Evolutionary conservation across 2,329 filamentous ascomycete species (phyloP).

Genomic region (Diaporthe citri): DNA sequence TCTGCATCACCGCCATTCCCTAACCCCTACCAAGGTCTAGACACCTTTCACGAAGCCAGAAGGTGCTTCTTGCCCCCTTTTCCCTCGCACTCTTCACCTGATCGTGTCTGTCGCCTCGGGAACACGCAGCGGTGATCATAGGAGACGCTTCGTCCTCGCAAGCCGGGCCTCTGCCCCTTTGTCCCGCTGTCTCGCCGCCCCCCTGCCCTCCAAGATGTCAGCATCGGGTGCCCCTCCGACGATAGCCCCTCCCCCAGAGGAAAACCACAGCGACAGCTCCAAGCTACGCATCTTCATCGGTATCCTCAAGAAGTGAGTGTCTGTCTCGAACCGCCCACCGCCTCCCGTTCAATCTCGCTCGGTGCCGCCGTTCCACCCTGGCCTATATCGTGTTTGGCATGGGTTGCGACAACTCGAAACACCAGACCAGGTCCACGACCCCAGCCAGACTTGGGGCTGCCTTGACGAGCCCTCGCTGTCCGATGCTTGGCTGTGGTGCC

Average conservation of each 20-base stretch:
- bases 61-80: not conserved
- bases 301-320: conserved; percentile 85
- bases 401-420: not conserved
- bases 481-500: not conserved
- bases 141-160: conserved; percentile 15
- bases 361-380: not conserved
- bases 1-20: conserved; percentile 37
- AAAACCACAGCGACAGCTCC: conserved; percentile 79
- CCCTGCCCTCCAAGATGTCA: conserved; percentile 49
- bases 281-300: conserved; percentile 91
- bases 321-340: not conserved
- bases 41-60: conserved; percentile 9
- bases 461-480: not conserved
- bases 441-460: not conserved
- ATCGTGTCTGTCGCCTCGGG: not conserved
- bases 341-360: conserved; percentile 7
- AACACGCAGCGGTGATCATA: conserved; percentile 12
- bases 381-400: not conserved
- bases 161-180: conserved; percentile 34
- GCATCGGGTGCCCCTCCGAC: conserved; percentile 42
- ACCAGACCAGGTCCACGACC: not conserved
- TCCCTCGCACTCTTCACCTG: conserved; percentile 2
- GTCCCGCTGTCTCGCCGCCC: conserved; percentile 18
- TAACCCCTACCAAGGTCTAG: conserved; percentile 30
- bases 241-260: conserved; percentile 53